Evolutionary conservation across 2,329 filamentous ascomycete genomes (phyloP), one percentile per base, ranked within the genome.

Genomic region (Knufia petricola): DNA sequence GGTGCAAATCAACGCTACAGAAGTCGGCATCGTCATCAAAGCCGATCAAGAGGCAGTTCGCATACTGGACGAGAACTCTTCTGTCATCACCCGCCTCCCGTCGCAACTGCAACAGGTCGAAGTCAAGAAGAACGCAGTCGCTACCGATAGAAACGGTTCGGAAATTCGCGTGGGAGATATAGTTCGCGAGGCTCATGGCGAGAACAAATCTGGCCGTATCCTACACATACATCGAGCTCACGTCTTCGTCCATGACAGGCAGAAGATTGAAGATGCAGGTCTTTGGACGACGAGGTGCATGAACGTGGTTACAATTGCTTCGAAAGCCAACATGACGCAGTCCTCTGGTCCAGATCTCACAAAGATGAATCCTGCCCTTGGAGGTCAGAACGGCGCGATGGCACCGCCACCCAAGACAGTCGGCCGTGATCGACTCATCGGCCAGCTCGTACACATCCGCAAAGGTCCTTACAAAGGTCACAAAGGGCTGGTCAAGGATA

Each of bases 161-260:
- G 92, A 98, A 64, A 95, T 98, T 56, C 81, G 88, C 51, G 74
- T 83, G 13, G 90, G 94, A 49, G 92, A 98, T 63, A 89, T 87
- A 1, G 87, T 98, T 51, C 90, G 90, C 59, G 92, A 98, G 66
- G 79, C 82, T 52, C 83, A 84, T 17, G 92, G 90, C 28, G 88
- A 95, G 68, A 79, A 84, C 57, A 82, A 87, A 48, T 81, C 84
- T 59, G 92, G 92, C 58, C 86, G 86, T 58, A 94, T 98, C 56
- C 78, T 95, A 49, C 90, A 96, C 65, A 89, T 98, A 49, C 84
- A 96, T 65, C 82, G 92, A 44, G 87, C 87, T n/a, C 94, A 82
- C 63, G 78, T 95, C 15, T 98, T 94, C 70, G 72, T 94, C 48
- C 86, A 94, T 62, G 94, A 86, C 62, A 82, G 89, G 53, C 78